Evolutionary conservation across 805 yeast species (phyloP).

Genomic region (Kuraishia molischiana): DNA sequence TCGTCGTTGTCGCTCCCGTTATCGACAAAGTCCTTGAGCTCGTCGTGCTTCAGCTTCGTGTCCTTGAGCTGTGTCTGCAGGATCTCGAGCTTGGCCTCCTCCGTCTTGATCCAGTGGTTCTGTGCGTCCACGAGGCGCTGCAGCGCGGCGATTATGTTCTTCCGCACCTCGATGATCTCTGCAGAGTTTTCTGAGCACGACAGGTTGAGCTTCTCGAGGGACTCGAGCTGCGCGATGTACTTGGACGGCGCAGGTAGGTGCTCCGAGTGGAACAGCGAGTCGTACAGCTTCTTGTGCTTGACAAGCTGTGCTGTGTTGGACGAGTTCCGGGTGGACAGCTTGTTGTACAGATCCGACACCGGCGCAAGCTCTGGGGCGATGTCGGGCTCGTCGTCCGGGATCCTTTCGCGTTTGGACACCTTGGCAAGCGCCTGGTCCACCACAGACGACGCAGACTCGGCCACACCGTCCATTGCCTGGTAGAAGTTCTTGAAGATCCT

Average conservation of each 20-base stretch:
- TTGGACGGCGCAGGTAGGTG: conserved; percentile 20
- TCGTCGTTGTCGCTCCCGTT: conserved; percentile 6
- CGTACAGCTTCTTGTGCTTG: conserved; percentile 13
- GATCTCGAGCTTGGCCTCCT: conserved; percentile 8
- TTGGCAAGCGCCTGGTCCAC: neutral
- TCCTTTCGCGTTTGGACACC: neutral
- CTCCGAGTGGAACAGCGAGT: conserved; percentile 16
- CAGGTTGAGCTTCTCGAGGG: conserved; percentile 5
- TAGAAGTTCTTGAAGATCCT: conserved; percentile 10
- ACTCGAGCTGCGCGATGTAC: conserved; percentile 14
- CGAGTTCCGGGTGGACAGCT: conserved; percentile 12
- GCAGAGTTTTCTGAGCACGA: conserved; percentile 5
- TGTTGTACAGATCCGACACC: conserved; percentile 12
- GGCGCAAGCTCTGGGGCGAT: conserved; percentile 16
- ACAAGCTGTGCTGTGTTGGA: conserved; percentile 10
- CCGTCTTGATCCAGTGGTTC: conserved; percentile 12
- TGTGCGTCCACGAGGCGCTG: conserved; percentile 17
- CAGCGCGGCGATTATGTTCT: conserved; percentile 13
- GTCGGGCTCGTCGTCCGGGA: conserved; percentile 5
- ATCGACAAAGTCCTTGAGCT: conserved; percentile 6
- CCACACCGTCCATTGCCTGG: neutral
- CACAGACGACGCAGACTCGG: neutral
- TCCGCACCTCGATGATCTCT: conserved; percentile 11
- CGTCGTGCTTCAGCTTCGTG: conserved; percentile 13
- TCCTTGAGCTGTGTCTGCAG: conserved; percentile 14